A percentile compares a stretch with the other conserved stretches of the same genome.
These are phyloP conservation scores for Phytophthora citricola DNA, from an alignment of 352 stramenopile species.

Conservation along the genomic window DNA sequence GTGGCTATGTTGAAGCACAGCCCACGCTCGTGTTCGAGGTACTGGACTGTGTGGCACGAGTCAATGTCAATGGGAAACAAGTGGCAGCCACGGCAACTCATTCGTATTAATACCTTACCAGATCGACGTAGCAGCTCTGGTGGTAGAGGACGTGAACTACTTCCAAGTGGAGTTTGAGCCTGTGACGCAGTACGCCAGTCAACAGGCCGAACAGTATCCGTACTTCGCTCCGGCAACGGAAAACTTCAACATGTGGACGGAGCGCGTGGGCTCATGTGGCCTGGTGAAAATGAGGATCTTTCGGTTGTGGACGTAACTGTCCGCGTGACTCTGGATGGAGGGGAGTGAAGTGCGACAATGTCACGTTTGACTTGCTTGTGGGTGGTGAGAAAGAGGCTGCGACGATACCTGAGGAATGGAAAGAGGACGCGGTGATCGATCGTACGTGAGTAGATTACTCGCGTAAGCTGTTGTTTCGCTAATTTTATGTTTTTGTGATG, in stretches of 20 bases:
- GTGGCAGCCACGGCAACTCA: constrained; percentile 59
- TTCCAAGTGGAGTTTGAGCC: constrained; percentile 70
- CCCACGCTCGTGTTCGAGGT: constrained; percentile 63
- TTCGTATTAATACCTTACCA: constrained; percentile 57
- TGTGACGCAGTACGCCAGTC: constrained; percentile 54
- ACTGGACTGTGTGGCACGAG: constrained; percentile 72
- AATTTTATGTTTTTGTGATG: constrained; percentile 11
- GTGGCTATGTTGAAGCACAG: not conserved
- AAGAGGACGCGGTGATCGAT: constrained; percentile 30
- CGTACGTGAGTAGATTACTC: constrained; percentile 34
- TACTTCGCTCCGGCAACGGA: constrained; percentile 79
- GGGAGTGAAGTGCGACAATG: constrained; percentile 34
- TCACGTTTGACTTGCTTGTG: constrained; percentile 60
- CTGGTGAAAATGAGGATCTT: constrained; percentile 31
- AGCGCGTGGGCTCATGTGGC: constrained; percentile 71
- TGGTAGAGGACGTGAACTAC: constrained; percentile 46
- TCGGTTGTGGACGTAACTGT: constrained; percentile 53
- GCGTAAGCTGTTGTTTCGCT: not conserved
- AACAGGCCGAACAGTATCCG: constrained; percentile 65
- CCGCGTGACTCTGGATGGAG: constrained; percentile 41
- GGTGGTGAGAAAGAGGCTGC: constrained; percentile 39
- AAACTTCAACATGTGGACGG: constrained; percentile 84
- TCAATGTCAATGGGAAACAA: constrained; percentile 66
- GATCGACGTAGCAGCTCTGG: constrained; percentile 41
- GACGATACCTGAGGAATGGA: constrained; percentile 24